Base-by-base conservation (phyloP, 768 basidiomycete species). In the Albatrellus ellisii region DNA sequence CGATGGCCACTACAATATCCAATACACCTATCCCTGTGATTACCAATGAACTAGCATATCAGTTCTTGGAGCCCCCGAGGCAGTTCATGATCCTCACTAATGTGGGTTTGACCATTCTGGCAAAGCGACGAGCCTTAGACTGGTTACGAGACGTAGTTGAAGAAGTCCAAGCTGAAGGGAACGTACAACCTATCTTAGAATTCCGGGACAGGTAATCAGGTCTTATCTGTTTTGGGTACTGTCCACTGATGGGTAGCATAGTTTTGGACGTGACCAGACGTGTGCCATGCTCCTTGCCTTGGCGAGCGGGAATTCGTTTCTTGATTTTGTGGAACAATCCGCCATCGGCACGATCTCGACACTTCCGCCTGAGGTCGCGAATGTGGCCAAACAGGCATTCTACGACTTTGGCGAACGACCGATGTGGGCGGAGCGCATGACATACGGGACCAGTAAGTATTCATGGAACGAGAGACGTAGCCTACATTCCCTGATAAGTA, bases 51-150 rank as follows among this genome's bases (percentile, higher is more conserved):
- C 65, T 94, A 29, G 82, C 80, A 0, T 72, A 75, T 15, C 87
- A 92, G 56, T 81, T 84, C 52, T 75, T 73, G n/a, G 77, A 83
- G 44, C 64, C 70, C 9, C 67, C 83, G 17, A 69, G 70, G 36
- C 81, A 88, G 52, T 94, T 91, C 57, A 75, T 97, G 68, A 72
- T 97, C 44, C 62, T 97, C 45, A 89, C 83, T 20, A 92, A 89
- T 52, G 79, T 78, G 14, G 91, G 90, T 4, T 58, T 95, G 46
- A 83, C 79, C 15, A 79, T 86, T 56, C 64, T 94, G 41, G 68
- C 70, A 21, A 87, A 90, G 61, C 72, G 86, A 43, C 72, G 90
- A 32, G 79, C 92, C 5, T 59, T 94, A 38, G 94, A 98, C 56
- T 82, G 85, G 46, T 61, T 97, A 41, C 75, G 72, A 56, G 81